Percentiles rank a stretch among this genome's conserved stretches.
Conservation (phyloP, 2,329 filamentous ascomycete genomes). For the Alternaria viburni region DNA sequence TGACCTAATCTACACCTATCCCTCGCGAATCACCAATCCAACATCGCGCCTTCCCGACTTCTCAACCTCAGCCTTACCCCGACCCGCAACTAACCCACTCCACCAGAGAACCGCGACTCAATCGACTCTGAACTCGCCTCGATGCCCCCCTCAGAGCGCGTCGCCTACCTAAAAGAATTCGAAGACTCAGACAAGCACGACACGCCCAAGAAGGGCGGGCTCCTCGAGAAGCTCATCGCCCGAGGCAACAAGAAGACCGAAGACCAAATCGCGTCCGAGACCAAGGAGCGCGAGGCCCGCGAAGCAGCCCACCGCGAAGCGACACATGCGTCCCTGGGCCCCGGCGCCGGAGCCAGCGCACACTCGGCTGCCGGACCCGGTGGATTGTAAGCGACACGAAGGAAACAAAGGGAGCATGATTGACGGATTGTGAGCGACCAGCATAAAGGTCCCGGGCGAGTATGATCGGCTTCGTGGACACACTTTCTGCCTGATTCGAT, state of each 20-base stretch:
- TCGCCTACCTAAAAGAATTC: constrained; percentile 44
- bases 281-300: constrained; percentile 27
- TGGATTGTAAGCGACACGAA: constrained; percentile 7
- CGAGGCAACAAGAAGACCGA: constrained; percentile 45
- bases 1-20: neutral
- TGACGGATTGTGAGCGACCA: neutral
- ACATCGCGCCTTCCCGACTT: neutral
- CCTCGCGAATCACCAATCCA: neutral
- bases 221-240: constrained; percentile 43
- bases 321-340: constrained; percentile 18
- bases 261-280: constrained; percentile 39
- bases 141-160: constrained; percentile 43
- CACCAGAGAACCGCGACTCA: constrained; percentile 37
- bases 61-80: neutral
- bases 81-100: neutral
- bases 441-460: neutral
- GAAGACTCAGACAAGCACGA: constrained; percentile 44
- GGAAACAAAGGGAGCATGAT: neutral
- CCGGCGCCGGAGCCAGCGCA: constrained; percentile 21
- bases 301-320: constrained; percentile 16
- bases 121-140: constrained; percentile 43
- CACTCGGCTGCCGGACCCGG: constrained; percentile 24
- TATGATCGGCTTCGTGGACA: neutral
- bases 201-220: constrained; percentile 40
- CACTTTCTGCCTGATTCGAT: neutral